A percentile compares a stretch with the other conserved stretches of the same genome.
These are phyloP conservation scores for Rhizopogon rudus DNA, from an alignment of 768 basidiomycete genomes.

Conservation along the genomic window DNA sequence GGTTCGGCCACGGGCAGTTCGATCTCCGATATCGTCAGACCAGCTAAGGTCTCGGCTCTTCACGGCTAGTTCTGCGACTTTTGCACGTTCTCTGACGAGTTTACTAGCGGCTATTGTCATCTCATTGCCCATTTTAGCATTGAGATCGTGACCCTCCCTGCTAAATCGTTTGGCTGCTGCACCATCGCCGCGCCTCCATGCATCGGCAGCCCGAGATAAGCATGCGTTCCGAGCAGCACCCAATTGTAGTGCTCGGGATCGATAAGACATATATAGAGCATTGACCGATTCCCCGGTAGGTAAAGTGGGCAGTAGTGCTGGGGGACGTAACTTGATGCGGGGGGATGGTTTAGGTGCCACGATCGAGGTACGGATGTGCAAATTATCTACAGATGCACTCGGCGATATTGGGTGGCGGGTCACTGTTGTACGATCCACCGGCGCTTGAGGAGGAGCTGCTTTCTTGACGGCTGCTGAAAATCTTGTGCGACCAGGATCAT, in stretches of 20 bases:
- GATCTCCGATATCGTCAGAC: constrained; percentile 83
- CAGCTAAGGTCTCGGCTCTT: constrained; percentile 62
- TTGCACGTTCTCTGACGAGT: constrained; percentile 79
- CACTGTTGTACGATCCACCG: constrained; percentile 34
- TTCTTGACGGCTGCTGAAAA: constrained; percentile 92
- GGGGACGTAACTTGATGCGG: constrained; percentile 78
- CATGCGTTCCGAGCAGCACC: constrained; percentile 94
- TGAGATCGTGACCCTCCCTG: constrained; percentile 89
- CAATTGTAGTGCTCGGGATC: constrained; percentile 83
- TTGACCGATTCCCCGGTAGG: constrained; percentile 80
- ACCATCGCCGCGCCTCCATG: constrained; percentile 93
- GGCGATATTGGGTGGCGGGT: constrained; percentile 54
- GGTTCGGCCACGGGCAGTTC: constrained; percentile 64
- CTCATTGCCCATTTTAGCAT: constrained; percentile 85
- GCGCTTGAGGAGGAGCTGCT: constrained; percentile 25
- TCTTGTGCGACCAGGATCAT: constrained; percentile 84
- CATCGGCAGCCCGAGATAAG: constrained; percentile 91
- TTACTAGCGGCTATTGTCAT: constrained; percentile 80
- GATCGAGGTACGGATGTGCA: constrained; percentile 63
- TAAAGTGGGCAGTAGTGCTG: constrained; percentile 82
- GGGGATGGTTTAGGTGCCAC: constrained; percentile 81
- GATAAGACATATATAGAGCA: constrained; percentile 83
- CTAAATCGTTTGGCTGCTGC: constrained; percentile 94
- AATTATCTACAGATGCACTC: constrained; percentile 45
- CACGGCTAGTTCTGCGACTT: constrained; percentile 72